Percentiles rank a stretch among this genome's conserved stretches.
These are phyloP conservation scores for Gloeostereum incarnatum DNA, from an alignment of 768 basidiomycete species.

Conservation along the genomic window DNA sequence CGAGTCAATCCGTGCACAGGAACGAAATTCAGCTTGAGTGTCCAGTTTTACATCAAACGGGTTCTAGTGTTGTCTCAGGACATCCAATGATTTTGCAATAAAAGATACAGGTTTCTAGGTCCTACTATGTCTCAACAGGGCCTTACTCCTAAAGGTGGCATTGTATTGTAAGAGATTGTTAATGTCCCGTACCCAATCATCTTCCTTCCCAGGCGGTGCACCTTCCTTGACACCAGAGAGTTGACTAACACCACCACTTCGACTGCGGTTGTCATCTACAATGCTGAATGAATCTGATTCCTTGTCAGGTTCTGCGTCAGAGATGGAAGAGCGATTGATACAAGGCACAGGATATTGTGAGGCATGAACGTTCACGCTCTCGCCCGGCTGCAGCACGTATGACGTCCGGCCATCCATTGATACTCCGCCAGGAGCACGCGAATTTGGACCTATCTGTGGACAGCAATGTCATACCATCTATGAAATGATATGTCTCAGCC, in stretches of 20 bases:
- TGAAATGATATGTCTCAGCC: neutral
- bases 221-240: constrained; percentile 36
- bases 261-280: neutral
- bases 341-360: constrained; percentile 91
- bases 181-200: constrained; percentile 96
- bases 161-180: constrained; percentile 94
- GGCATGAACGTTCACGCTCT: constrained; percentile 77
- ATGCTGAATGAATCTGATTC: neutral
- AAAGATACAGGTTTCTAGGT: constrained; percentile 21
- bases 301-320: constrained; percentile 30
- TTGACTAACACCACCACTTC: neutral
- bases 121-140: constrained; percentile 65
- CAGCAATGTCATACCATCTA: neutral
- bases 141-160: constrained; percentile 87
- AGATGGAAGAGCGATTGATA: constrained; percentile 78
- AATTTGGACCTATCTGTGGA: constrained; percentile 70
- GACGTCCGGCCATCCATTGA: constrained; percentile 92
- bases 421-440: constrained; percentile 79
- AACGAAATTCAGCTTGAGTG: no score
- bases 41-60: no score
- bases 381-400: constrained; percentile 73
- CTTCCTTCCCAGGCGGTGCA: constrained; percentile 71
- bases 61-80: no score
- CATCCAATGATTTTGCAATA: neutral
- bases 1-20: no score